These are phyloP conservation scores for Megacollybia platyphylla DNA, from an alignment of 1,284 basidiomycete genomes.

Conservation along the genomic window DNA sequence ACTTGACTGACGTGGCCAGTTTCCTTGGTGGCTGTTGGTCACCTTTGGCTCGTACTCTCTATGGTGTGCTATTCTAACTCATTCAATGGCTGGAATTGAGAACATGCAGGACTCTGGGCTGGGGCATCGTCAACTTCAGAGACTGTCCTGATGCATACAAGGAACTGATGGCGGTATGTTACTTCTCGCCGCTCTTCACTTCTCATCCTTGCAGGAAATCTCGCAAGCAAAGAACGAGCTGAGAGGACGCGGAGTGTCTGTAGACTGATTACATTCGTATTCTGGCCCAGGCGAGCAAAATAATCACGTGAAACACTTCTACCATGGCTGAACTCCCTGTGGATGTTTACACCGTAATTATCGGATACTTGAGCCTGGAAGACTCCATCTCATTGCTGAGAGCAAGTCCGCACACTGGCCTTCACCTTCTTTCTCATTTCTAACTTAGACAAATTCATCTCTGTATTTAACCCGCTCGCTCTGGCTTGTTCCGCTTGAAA, in stretches of 20 bases:
- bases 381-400: too few species aligned
- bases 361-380: too few species aligned
- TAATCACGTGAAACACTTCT: too few species aligned
- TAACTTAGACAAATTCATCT: too few species aligned
- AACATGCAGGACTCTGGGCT: background rate
- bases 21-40: background rate
- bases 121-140: background rate
- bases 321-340: too few species aligned
- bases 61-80: background rate
- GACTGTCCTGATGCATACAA: background rate
- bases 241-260: background rate
- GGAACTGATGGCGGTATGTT: background rate
- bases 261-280: background rate
- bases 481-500: too few species aligned
- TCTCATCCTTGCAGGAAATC: background rate
- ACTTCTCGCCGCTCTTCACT: background rate
- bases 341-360: too few species aligned
- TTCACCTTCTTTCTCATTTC: too few species aligned
- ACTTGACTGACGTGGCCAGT: background rate
- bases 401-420: too few species aligned
- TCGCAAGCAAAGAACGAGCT: background rate
- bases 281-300: too few species aligned
- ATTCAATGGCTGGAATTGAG: too few species aligned
- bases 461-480: too few species aligned
- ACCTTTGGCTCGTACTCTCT: background rate